Evolutionary conservation across 2,329 filamentous ascomycete genomes (phyloP).

Genomic region (Penicillium sp.): DNA sequence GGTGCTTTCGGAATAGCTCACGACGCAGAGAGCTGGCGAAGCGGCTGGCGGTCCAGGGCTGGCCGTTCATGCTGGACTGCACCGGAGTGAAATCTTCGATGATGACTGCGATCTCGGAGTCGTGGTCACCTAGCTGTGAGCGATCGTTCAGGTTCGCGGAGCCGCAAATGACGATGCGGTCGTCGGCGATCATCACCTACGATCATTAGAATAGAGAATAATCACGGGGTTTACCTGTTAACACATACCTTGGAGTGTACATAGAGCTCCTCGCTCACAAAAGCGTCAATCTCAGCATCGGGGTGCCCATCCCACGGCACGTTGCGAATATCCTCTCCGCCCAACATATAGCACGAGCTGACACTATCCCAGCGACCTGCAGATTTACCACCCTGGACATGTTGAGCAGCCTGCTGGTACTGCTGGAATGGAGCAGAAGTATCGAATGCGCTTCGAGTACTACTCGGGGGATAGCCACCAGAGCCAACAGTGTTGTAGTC

Average conservation of each 20-base stretch:
- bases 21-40: constrained; percentile 78
- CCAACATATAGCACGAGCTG: constrained; percentile 78
- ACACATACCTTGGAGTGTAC: constrained; percentile 54
- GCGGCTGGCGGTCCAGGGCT: constrained; percentile 72
- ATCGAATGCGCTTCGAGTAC: constrained; percentile 35
- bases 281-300: constrained; percentile 59
- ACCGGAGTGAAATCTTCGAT: constrained; percentile 78
- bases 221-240: not conserved
- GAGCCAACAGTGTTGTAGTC: constrained; percentile 48
- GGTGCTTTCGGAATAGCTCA: constrained; percentile 85
- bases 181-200: constrained; percentile 73
- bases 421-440: constrained; percentile 55
- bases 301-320: constrained; percentile 58
- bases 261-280: constrained; percentile 63
- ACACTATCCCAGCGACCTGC: constrained; percentile 70
- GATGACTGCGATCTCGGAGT: constrained; percentile 86
- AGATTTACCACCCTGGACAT: constrained; percentile 45
- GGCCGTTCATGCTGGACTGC: constrained; percentile 72
- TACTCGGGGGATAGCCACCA: constrained; percentile 41
- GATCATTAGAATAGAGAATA: constrained; percentile 11
- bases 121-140: constrained; percentile 80
- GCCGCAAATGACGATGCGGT: constrained; percentile 79
- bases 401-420: constrained; percentile 69
- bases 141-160: constrained; percentile 92
- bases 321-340: constrained; percentile 66